Base-by-base conservation (phyloP, 2,329 filamentous ascomycete species). In the Fusarium camptoceras region DNA sequence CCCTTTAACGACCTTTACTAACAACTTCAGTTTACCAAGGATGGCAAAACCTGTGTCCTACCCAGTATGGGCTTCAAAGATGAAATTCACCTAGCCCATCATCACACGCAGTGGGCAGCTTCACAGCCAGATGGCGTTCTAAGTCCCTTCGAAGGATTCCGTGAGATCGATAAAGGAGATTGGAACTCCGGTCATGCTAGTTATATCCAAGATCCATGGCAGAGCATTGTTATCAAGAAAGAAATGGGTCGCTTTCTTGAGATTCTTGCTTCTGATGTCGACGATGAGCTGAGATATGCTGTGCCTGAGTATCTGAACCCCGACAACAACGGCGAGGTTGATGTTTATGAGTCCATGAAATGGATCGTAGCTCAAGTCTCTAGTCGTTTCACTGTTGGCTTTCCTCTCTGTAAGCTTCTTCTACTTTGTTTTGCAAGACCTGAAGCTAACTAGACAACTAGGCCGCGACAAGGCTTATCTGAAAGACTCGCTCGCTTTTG, bases 61-160 rank as follows among this genome's bases (percentile, higher is more conserved):
- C 83, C 83, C 0, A 79, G 80, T 2, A 72, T 83, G 20, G 80
- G 79, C 6, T 77, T 80, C 31, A 79, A 79, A 34, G 76, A 78
- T 30, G 82, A 83, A 63, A 68, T 84, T 18, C 79, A 85, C 56
- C 64, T 85, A 47, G 82, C 83, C 0, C 72, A 75, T 6, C 78
- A 72, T 30, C 74, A 78, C 5, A 73, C 84, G 64, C 75, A 78
- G 24, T 84, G 82, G 83, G 73, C 80, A 2, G 65, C 79, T 16
- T 68, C 76, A 5, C 83, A 83, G 37, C 81, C 81, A 3, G 82
- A 84, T 3, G 61, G 67, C 5, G 71, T 78, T 0, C 75, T 83
- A 20, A 79, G 76, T 25, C 70, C 77, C 1, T 54, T 50, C 4
- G 73, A 81, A 15, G 81, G 82, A 0, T 81, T 83, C 44, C 73